Evolutionary conservation across 148 eudicot genomes (phyloP), one percentile per base, ranked within the genome.

Genomic region (Nepenthes gracilis): DNA sequence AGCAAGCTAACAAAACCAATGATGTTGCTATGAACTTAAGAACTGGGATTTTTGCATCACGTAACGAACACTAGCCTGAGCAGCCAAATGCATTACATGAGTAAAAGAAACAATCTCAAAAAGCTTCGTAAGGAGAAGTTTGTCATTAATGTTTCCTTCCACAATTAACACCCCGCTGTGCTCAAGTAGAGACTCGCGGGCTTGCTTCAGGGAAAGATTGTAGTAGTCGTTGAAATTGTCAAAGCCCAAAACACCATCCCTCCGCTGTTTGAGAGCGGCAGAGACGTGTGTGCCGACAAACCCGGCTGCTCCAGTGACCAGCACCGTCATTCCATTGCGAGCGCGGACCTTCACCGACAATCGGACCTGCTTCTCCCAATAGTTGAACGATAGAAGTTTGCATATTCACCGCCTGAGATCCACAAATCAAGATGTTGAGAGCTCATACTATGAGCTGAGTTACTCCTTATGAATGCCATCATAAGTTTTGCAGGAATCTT

Each of bases 1-100:
- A 65, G 69, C 48, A 65, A 58, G 2, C 13, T 43, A 9, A 65
- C 69, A 58, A 65, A 65, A 2, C 69, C 69, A 49, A 62, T 62
- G 35, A 65, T 65, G 55, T 65, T 65, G 45, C 61, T 56, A 36
- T 65, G 69, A 36, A 65, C 47, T 36, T 65, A 65, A 11, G 69
- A 65, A 14, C 69, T 58, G n/a, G 69, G 69, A 23, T 23, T 65
- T 65, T 48, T 65, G 53, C 69, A 65, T 65, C 33, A 62, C 69
- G 23, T 65, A 65, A 32, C 69, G 43, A 5, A 57, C 23, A 23
- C 23, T 23, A 23, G 23, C 23, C 23, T 23, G 23, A 23, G 23
- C 23, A 23, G 23, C 23, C 13, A 65, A 47, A 15, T 65, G 69
- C 69, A 65, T 65, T 0, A 65, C 69, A 58, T 65, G 69, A 2